Base-by-base conservation (phyloP, 2,329 filamentous ascomycete species). In the Cladosporium oxysporum region DNA sequence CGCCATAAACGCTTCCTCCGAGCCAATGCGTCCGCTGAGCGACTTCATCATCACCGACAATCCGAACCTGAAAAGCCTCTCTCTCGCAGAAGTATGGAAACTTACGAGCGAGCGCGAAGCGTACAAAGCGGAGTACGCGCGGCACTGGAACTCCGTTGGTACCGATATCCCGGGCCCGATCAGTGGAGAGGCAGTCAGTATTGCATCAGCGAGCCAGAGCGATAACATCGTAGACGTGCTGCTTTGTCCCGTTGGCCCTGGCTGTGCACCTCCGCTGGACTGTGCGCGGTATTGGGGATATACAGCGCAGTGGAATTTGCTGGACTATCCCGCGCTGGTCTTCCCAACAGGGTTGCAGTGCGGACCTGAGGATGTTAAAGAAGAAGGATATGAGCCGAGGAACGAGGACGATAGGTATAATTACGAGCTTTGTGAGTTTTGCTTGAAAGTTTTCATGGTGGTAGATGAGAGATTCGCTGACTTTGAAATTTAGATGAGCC, bases 221-320 rank as follows among this genome's bases (percentile, higher is more conserved):
- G 71, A 67, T 73, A 1, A 21, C 18, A 44, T 44, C 4, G 81
- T 89, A 10, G 88, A 91, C 73, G 85, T 88, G 0, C 84, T 91
- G 37, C 78, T 91, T 0, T 87, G 84, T 64, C 88, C 88, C 0
- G 84, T 81, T 0, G 84, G 83, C 0, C 85, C 86, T 1, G 82
- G 84, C 1, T 79, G 80, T 2, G 85, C 85, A n/a, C 84, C 82
- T 3, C 76, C 84, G 67, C 81, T 87, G 68, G 75, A 86, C 69
- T 76, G 80, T 66, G 71, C 89, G 73, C 80, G 76, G 44, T 86
- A 85, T 69, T 91, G 88, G 87, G 83, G 83, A 1, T 91, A 91
- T 70, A 90, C 87, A 0, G 79, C 83, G 0, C 84, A 88, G 67
- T 91, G 88, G 87, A 91, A 91, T 72, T 71, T 91, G 50, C 81